These are phyloP conservation scores for Jacaranda mimosifolia DNA, from an alignment of 257 asterid genomes.

Conservation along the genomic window DNA sequence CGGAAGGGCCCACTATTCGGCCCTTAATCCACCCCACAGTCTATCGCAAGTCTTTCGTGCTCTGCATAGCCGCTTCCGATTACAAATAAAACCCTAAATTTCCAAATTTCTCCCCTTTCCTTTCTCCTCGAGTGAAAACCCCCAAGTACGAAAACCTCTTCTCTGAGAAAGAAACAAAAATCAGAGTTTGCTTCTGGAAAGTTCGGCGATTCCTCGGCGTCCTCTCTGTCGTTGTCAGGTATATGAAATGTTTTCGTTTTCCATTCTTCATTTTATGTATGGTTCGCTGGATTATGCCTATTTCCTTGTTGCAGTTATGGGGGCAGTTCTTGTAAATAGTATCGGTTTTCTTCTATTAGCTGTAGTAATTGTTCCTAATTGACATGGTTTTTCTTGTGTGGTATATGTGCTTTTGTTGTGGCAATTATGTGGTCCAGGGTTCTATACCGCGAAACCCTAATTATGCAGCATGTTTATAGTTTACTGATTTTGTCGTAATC, in stretches of 20 bases:
- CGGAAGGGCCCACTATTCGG: background rate
- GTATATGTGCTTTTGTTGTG: background rate
- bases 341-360: background rate
- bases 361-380: background rate
- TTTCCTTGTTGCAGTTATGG: constrained; percentile 7
- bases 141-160: constrained; percentile 10
- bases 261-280: background rate
- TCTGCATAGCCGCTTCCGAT: background rate
- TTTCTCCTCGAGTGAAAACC: constrained; percentile 4
- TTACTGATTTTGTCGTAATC: background rate
- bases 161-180: background rate
- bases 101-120: background rate
- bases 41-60: background rate
- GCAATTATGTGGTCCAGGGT: constrained; percentile 15
- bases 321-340: background rate
- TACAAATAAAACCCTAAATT: constrained; percentile 39
- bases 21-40: background rate
- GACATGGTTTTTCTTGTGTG: background rate
- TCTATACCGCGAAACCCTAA: constrained; percentile 9
- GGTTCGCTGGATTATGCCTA: background rate
- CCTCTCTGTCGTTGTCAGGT: constrained; percentile 31
- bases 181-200: constrained; percentile 2
- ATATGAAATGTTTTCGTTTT: background rate
- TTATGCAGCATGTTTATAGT: constrained; percentile 11
- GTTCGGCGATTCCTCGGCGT: background rate